A percentile compares a stretch with the other conserved stretches of the same genome.
phyloP scores from a whole-genome alignment of 2,329 filamentous ascomycete genomes.

The Penicillium sp. region DNA sequence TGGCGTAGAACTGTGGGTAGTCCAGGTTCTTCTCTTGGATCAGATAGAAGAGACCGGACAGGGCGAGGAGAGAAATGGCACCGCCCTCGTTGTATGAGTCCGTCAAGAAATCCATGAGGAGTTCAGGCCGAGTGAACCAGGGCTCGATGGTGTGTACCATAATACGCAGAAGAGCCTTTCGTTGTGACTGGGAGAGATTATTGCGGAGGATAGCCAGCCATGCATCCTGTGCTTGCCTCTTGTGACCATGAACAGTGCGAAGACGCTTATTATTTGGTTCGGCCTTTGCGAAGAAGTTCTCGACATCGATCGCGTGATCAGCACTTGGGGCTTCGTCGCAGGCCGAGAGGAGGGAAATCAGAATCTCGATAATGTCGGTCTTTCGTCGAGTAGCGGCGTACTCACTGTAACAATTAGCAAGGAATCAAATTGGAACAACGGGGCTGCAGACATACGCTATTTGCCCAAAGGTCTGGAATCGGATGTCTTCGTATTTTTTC shows the following conservation, averaged over 20 bases:
- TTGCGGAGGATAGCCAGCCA: constrained; percentile 77
- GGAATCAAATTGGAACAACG: not conserved
- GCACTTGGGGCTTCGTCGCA: constrained; percentile 69
- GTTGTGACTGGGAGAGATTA: constrained; percentile 70
- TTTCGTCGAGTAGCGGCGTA: constrained; percentile 37
- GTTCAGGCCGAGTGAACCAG: constrained; percentile 85
- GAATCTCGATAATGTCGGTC: constrained; percentile 38
- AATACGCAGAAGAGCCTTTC: constrained; percentile 75
- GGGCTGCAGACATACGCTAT: constrained; percentile 62
- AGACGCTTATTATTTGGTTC: constrained; percentile 72
- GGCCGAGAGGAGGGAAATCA: constrained; percentile 45
- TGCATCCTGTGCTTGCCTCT: constrained; percentile 78
- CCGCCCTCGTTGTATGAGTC: constrained; percentile 88
- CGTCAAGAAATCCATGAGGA: constrained; percentile 95
- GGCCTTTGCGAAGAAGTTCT: constrained; percentile 46
- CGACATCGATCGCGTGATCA: constrained; percentile 38
- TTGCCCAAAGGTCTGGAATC: constrained; percentile 77
- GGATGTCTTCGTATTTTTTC: constrained; percentile 79
- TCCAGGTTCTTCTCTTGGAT: constrained; percentile 94
- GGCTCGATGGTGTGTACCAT: constrained; percentile 80
- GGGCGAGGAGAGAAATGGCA: constrained; percentile 80
- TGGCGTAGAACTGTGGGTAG: constrained; percentile 90
- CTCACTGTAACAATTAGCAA: constrained; percentile 34
- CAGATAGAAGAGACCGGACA: constrained; percentile 92
- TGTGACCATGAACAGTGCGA: constrained; percentile 69